Conservation (phyloP, 768 basidiomycete species). For the Pisolithus marmoratus region DNA sequence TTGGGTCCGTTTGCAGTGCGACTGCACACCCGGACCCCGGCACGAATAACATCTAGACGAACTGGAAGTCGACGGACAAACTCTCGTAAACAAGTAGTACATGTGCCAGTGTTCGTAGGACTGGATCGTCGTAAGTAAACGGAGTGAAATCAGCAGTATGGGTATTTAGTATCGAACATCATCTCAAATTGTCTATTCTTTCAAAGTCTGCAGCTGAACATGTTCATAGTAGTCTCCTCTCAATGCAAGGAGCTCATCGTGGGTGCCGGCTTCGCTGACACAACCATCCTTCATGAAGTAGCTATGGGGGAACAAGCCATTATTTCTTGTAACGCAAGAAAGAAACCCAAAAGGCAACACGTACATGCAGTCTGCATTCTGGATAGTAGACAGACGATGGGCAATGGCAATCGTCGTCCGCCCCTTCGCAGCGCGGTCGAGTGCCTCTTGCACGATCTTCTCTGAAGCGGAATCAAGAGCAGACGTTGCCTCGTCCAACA, state of each 20-base stretch:
- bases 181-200: constrained; percentile 27
- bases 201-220: constrained; percentile 76
- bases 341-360: not conserved
- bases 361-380: constrained; percentile 85
- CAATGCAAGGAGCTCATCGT: constrained; percentile 68
- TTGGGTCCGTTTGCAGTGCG: too few relatives aligned
- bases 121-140: too few relatives aligned
- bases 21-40: too few relatives aligned
- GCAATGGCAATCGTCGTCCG: constrained; percentile 95
- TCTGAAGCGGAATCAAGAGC: constrained; percentile 90
- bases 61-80: too few relatives aligned
- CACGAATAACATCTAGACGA: too few relatives aligned
- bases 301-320: constrained; percentile 29
- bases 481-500: constrained; percentile 87
- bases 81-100: too few relatives aligned
- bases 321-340: not conserved
- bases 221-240: constrained; percentile 78
- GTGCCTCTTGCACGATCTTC: constrained; percentile 90
- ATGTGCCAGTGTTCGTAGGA: not conserved
- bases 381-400: constrained; percentile 88
- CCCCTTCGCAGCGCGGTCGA: constrained; percentile 88
- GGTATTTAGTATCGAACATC: too few relatives aligned
- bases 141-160: too few relatives aligned
- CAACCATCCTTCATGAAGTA: constrained; percentile 88
- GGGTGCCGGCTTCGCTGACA: constrained; percentile 83